A percentile compares a stretch with the other conserved stretches of the same genome.
Evolutionary conservation across 108 stramenopile genomes (phyloP).

Genomic region (Cyclotella baltica): DNA sequence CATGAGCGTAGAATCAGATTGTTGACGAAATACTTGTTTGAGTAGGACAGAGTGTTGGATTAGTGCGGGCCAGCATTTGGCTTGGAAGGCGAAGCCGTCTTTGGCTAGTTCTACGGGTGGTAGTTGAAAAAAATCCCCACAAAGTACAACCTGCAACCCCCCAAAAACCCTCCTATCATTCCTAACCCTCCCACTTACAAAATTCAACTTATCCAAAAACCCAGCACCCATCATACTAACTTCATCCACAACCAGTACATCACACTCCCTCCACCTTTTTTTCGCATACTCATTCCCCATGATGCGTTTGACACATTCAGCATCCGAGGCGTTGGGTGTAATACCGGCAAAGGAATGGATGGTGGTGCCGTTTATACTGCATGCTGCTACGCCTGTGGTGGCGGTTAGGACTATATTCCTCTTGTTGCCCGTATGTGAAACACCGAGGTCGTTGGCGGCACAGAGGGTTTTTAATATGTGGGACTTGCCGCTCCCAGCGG

Average conservation of each 20-base stretch:
- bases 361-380: slow-evolving; percentile 63
- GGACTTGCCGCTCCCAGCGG: slow-evolving; percentile 54
- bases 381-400: slow-evolving; percentile 67
- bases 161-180: slow-evolving; percentile 80
- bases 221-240: slow-evolving; percentile 80
- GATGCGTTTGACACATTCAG: slow-evolving; percentile 43
- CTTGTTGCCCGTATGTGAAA: slow-evolving; percentile 22
- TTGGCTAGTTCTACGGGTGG: slow-evolving; percentile 68
- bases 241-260: slow-evolving; percentile 83
- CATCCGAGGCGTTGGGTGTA: slow-evolving; percentile 49
- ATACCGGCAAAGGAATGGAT: slow-evolving; percentile 85
- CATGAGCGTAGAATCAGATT: slow-evolving; percentile 68
- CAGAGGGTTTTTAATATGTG: slow-evolving; percentile 40
- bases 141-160: slow-evolving; percentile 90
- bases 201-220: slow-evolving; percentile 80
- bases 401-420: slow-evolving; percentile 67
- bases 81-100: slow-evolving; percentile 71
- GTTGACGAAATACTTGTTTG: slow-evolving; percentile 82
- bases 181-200: slow-evolving; percentile 61
- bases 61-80: slow-evolving; percentile 60
- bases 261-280: slow-evolving; percentile 61
- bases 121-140: slow-evolving; percentile 94
- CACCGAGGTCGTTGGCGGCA: slow-evolving; percentile 34
- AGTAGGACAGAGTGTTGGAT: slow-evolving; percentile 57
- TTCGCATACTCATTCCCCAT: slow-evolving; percentile 57